Conservation (phyloP, 2,329 filamentous ascomycete species). For the Pseudogymnoascus sp. region DNA sequence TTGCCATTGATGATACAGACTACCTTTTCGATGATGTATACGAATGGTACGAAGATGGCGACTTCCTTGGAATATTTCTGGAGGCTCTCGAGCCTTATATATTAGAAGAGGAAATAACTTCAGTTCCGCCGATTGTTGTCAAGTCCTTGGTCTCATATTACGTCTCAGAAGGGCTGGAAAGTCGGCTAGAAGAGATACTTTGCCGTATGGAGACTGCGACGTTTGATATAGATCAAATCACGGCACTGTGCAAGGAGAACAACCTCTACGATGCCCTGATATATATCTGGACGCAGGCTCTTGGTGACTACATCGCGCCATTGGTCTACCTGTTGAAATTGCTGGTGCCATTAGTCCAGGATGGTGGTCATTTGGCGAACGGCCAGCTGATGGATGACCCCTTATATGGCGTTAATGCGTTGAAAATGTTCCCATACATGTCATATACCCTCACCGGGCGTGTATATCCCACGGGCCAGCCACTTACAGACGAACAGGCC, state of each 20-base stretch:
- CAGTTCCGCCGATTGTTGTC: conserved; percentile 73
- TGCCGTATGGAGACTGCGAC: conserved; percentile 86
- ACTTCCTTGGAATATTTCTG: conserved; percentile 68
- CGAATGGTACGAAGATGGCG: conserved; percentile 77
- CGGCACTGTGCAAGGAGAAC: conserved; percentile 82
- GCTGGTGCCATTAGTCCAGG: conserved; percentile 51
- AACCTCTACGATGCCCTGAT: conserved; percentile 90
- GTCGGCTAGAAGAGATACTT: conserved; percentile 83
- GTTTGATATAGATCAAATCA: conserved; percentile 90
- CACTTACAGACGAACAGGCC: conserved; percentile 65
- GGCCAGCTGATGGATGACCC: conserved; percentile 53
- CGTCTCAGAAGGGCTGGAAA: conserved; percentile 66
- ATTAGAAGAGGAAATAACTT: conserved; percentile 65
- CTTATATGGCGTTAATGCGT: conserved; percentile 60
- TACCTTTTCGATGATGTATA: conserved; percentile 91
- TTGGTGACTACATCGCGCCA: conserved; percentile 85
- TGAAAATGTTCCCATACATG: conserved; percentile 91
- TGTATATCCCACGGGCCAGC: conserved; percentile 79
- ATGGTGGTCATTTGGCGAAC: conserved; percentile 44
- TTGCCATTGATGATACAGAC: conserved; percentile 68
- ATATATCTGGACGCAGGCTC: conserved; percentile 91
- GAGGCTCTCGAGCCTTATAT: conserved; percentile 86
- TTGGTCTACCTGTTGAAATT: conserved; percentile 74
- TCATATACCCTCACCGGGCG: conserved; percentile 86
- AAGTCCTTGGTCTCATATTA: conserved; percentile 82